Evolutionary conservation across 805 yeast species (phyloP), one percentile per base, ranked within the genome.

Genomic region (Starmerella ratchasimensis): DNA sequence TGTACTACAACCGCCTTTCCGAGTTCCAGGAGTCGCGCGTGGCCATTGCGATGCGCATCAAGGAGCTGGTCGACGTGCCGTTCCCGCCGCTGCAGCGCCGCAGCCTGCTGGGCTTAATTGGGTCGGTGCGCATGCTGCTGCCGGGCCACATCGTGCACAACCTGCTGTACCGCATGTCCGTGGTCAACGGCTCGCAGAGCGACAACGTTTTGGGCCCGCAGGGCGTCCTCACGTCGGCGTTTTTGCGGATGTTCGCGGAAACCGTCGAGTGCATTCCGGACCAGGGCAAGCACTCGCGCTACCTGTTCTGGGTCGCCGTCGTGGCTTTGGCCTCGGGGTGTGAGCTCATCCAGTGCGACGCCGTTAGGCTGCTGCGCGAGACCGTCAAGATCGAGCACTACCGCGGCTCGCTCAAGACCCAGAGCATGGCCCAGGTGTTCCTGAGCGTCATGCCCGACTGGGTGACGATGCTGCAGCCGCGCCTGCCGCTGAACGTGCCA

Each of bases 231-330:
- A 13, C 27, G 7, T 10, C 22, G 17, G 27, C 34, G 3, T 23
- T n/a, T 13, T 25, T 42, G 19, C 33, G 44, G 2, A 38, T 42
- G 42, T 42, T 39, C 24, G 11, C 37, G 4, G 38, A 25, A 19
- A 30, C 43, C 3, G 15, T 39, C 13, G 45, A 42, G 19, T 38
- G 45, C 23, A 22, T 42, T 11, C 44, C 45, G 2, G 44, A 39
- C 7, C 8, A 37, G 3, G 34, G 39, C 7, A 26, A n/a, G 3
- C 33, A 31, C 16, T 40, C 31, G 10, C 31, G 22, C n/a, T 33
- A 31, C 15, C 19, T 42, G 16, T 42, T 42, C 21, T 42, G 45
- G 45, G n/a, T 42, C 4, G 37, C 44, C 4, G 18, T 38, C 8
- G 25, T 26, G 4, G 24, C 37, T 3, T 28, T 42, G 4, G 45